Evolutionary conservation across 1,284 basidiomycete species (phyloP), one percentile per base, ranked within the genome.

Genomic region (Ceratobasidium sp.): DNA sequence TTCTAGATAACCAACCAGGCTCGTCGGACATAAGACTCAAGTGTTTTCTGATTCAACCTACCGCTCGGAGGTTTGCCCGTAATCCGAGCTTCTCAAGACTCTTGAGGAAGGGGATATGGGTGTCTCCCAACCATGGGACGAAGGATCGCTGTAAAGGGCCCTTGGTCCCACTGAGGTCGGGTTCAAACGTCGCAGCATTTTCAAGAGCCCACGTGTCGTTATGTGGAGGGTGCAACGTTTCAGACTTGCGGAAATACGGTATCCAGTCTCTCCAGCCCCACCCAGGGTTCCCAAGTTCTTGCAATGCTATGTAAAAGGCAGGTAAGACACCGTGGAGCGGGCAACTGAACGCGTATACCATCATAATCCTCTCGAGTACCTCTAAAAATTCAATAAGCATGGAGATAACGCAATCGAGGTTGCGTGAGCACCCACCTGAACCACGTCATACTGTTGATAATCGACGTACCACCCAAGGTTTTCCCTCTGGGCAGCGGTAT

Each of bases 391-490:
- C 11, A 0, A 18, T 58, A 23, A 21, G 21, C 18, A 58, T 40
- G 59, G 40, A 23, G 58, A 54, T 14, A 48, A 49, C 64, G n/a
- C 33, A 48, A 33, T 36, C 11, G 3, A 33, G 40, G 23, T 40
- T 21, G n/a, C 28, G 51, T n/a, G 25, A 53, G 1, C 28, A 42
- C 66, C 16, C 51, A 71, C 67, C 73, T 73, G 38, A 63, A 74
- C 75, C 71, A 73, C 18, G 75, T 74, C 75, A 75, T 75, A 8
- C 69, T 70, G 56, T 75, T 75, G 23, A 75, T 56, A 18, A 73
- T 60, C 9, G 69, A 72, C 16, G 74, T 74, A 25, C 75, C 75
- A 8, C 75, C 75, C 9, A 75, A 49, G 12, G 70, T 62, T 40
- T 73, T 75, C 8, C 75, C 75, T 28, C 75, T 73, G 30, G 40